phyloP scores from a whole-genome alignment of 305 asterid genomes.

The Fraxinus sp. region DNA sequence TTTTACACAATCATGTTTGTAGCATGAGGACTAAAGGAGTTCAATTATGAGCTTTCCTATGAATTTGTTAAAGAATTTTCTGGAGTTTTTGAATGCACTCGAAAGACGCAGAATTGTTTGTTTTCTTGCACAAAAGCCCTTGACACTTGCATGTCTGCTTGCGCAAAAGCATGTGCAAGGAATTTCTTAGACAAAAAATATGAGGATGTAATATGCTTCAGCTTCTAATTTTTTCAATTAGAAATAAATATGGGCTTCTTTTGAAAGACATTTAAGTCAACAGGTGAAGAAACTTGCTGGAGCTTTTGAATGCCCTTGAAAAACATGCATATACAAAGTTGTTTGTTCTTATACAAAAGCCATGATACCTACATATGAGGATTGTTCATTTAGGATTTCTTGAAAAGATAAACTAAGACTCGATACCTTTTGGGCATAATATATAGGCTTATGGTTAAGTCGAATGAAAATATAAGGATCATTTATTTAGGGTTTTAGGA shows the following conservation, averaged over 20 bases:
- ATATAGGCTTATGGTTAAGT: background rate
- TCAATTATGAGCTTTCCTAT: background rate
- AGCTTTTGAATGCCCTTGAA: too few relatives aligned
- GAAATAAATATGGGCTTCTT: constrained; percentile 10
- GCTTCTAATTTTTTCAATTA: background rate
- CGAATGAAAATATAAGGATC: background rate
- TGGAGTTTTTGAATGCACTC: background rate
- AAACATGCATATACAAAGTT: too few relatives aligned
- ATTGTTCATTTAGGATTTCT: background rate
- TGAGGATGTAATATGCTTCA: background rate
- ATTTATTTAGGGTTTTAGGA: too few relatives aligned
- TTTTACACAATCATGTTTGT: background rate
- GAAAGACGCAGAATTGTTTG: background rate
- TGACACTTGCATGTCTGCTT: background rate
- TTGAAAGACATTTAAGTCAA: too few relatives aligned
- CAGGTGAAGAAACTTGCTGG: too few relatives aligned
- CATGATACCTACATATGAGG: background rate
- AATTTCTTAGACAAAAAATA: too few relatives aligned
- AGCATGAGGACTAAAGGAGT: constrained; percentile 5
- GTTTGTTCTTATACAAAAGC: too few relatives aligned
- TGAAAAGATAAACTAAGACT: background rate
- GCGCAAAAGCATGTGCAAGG: background rate
- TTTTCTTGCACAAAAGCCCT: background rate
- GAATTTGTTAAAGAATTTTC: background rate
- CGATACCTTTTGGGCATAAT: background rate